Evolutionary conservation across 352 stramenopile species (phyloP), one percentile per base, ranked within the genome.

Genomic region (Pythium phragmitis): DNA sequence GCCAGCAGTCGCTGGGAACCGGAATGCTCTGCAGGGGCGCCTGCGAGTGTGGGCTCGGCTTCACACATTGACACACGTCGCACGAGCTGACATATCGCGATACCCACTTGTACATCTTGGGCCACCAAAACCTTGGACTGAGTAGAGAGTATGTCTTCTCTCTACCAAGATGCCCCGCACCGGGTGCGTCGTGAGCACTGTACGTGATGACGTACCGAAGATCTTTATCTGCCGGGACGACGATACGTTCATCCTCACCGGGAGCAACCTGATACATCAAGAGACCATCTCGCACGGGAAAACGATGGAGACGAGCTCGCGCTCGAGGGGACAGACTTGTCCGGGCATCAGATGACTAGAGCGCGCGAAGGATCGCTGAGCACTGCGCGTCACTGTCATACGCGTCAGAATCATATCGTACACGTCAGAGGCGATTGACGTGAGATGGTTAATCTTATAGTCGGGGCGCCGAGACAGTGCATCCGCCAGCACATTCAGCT

Each of bases 101-200:
- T 0, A 60, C 53, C 65, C 65, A 76, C 37, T 68, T 70, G 28
- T 69, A 74, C 45, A 70, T 49, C 4, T 70, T 50, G 30, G 67
- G 47, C 53, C 62, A 58, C 58, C 62, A 69, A 45, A 68, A 75
- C 0, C 3, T 23, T 4, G 0, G 1, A 37, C 19, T 56, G 0
- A 69, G 43, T 0, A 62, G 39, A n/a, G 9, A 17, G 17, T 67
- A 68, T n/a, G 51, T 72, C 53, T 68, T 72, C 28, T 75, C 68
- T 8, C 42, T 60, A 54, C 64, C 63, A 0, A 71, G 45, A 43
- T 64, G 61, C 6, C 61, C 52, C 34, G 23, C 37, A 5, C 26
- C 14, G 1, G 49, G 21, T 13, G 60, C 48, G 23, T 67, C 55
- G 37, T 57, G 68, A 0, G 51, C 57, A 30, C 65, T 60, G 62